These are phyloP conservation scores for Spongospora subterranea DNA, from an alignment of 208 protist species.

Conservation along the genomic window DNA sequence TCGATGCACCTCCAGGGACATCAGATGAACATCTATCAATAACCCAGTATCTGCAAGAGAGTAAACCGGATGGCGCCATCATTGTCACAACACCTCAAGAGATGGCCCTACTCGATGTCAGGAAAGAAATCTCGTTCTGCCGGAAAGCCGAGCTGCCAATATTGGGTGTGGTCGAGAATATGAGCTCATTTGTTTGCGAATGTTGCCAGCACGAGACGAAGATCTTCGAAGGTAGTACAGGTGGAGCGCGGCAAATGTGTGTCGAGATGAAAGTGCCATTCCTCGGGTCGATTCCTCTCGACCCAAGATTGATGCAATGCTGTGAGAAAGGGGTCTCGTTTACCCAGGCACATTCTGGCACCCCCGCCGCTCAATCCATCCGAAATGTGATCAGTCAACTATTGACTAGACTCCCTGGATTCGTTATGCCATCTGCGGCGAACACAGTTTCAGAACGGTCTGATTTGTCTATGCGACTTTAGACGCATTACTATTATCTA, in stretches of 20 bases:
- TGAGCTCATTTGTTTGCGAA: constrained; percentile 77
- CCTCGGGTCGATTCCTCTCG: constrained; percentile 47
- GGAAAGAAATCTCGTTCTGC: constrained; percentile 84
- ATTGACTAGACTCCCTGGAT: no score
- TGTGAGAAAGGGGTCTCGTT: constrained; percentile 55
- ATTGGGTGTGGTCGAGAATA: constrained; percentile 99
- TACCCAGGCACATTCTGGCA: background rate
- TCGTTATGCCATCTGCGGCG: no score
- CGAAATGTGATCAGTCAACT: background rate
- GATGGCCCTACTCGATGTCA: constrained; percentile 95
- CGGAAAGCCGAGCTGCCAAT: constrained; percentile 2
- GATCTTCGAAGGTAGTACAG: constrained; percentile 20
- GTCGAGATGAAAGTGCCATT: constrained; percentile 7
- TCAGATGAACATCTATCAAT: constrained; percentile 98
- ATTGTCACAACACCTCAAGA: constrained; percentile 95
- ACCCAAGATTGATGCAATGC: constrained; percentile 31
- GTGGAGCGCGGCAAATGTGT: constrained; percentile 50
- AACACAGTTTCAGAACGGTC: no score
- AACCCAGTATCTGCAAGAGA: constrained; percentile 85
- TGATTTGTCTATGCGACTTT: no score
- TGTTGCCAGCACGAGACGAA: constrained; percentile 42
- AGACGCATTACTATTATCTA: no score
- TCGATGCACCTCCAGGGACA: constrained; percentile 99
- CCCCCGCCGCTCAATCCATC: background rate
- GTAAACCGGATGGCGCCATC: constrained; percentile 83